phyloP scores from a whole-genome alignment of 2,329 filamentous ascomycete species.

The Hypoxylon sp. region DNA sequence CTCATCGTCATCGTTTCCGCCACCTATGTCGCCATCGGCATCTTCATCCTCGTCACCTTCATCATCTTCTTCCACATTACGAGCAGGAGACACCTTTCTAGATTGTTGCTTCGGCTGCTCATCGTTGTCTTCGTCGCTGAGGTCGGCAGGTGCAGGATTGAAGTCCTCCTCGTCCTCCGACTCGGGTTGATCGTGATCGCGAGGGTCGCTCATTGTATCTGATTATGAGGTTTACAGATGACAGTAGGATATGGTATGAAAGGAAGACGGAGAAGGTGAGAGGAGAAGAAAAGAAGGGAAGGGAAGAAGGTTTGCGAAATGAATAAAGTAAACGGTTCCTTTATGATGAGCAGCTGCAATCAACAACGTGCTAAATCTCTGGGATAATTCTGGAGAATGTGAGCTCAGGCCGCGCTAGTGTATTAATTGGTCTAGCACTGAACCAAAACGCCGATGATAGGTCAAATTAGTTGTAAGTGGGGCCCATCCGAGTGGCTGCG shows the following conservation, averaged over 20 bases:
- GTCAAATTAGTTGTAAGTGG: neutral
- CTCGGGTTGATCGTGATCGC: conserved; percentile 66
- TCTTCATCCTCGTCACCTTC: conserved; percentile 67
- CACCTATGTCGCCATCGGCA: conserved; percentile 63
- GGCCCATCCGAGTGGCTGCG: neutral
- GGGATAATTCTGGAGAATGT: conserved; percentile 36
- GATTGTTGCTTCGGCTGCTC: conserved; percentile 46
- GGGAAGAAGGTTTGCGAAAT: conserved; percentile 17
- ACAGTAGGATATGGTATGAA: conserved; percentile 1
- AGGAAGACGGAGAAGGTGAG: conserved; percentile 7
- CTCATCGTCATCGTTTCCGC: conserved; percentile 71
- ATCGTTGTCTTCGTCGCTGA: conserved; percentile 79
- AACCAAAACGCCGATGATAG: neutral
- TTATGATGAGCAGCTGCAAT: conserved; percentile 36
- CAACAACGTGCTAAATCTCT: conserved; percentile 41
- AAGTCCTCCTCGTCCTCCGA: conserved; percentile 89
- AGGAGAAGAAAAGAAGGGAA: conserved; percentile 4
- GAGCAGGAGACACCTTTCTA: conserved; percentile 47
- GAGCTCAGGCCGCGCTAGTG: conserved; percentile 27
- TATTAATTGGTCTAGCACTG: neutral
- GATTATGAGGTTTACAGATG: conserved; percentile 28
- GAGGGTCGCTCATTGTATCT: conserved; percentile 63
- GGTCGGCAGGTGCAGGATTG: conserved; percentile 82
- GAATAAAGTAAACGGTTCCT: conserved; percentile 35
- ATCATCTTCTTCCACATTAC: conserved; percentile 55